A percentile compares a stretch with the other conserved stretches of the same genome.
These are phyloP conservation scores for Xylogone sp. DNA, from an alignment of 2,329 filamentous ascomycete species.

Conservation along the genomic window DNA sequence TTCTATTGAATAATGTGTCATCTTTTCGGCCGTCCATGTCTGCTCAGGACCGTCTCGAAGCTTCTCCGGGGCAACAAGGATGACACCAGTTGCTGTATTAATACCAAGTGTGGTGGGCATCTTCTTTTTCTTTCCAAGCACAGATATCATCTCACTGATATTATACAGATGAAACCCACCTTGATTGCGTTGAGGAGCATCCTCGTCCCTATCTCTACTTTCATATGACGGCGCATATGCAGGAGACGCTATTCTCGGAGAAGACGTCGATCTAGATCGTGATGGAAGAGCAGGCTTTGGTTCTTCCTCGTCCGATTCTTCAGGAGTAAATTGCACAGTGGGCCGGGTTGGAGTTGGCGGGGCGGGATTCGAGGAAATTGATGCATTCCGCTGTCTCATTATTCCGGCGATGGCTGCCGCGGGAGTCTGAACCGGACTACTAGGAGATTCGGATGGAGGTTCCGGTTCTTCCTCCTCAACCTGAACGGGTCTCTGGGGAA, in stretches of 20 bases:
- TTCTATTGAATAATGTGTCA: slow-evolving; percentile 97
- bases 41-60: slow-evolving; percentile 77
- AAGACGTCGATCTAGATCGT: slow-evolving; percentile 34
- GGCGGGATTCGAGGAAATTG: slow-evolving; percentile 34
- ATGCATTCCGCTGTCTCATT: slow-evolving; percentile 34
- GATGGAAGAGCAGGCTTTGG: slow-evolving; percentile 18
- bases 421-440: slow-evolving; percentile 21
- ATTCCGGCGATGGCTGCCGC: slow-evolving; percentile 50
- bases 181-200: slow-evolving; percentile 50
- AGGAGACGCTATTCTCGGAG: slow-evolving; percentile 18
- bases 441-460: slow-evolving; percentile 17
- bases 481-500: slow-evolving; percentile 32
- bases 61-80: slow-evolving; percentile 87
- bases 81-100: slow-evolving; percentile 81
- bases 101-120: slow-evolving; percentile 97
- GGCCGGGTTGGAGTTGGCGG: slow-evolving; percentile 48
- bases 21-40: slow-evolving; percentile 91
- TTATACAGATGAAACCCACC: slow-evolving; percentile 93
- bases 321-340: slow-evolving; percentile 55
- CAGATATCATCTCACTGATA: slow-evolving; percentile 95
- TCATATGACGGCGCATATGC: slow-evolving; percentile 22
- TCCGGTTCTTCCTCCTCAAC: slow-evolving; percentile 19
- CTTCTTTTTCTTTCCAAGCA: slow-evolving; percentile 96
- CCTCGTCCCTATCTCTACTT: slow-evolving; percentile 37
- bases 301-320: slow-evolving; percentile 65